Conservation (phyloP, 2,329 filamentous ascomycete species). For the Hypoxylon rubiginosum region DNA sequence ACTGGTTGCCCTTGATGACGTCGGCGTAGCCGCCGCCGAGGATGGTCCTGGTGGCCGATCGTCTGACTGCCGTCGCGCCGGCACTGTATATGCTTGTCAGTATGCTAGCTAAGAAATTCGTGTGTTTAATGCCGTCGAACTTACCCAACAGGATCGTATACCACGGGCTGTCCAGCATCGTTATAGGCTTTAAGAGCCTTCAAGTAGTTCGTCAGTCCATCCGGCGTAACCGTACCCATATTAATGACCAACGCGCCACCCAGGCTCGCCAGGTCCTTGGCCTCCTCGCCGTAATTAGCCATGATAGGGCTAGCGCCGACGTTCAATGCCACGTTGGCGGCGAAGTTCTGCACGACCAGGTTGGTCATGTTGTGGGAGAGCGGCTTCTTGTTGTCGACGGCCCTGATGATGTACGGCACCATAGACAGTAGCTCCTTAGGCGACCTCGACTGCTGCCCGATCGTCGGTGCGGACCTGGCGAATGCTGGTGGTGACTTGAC, state of each 20-base stretch:
- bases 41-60: slow-evolving; percentile 77
- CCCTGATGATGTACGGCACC: slow-evolving; percentile 65
- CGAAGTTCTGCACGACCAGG: slow-evolving; percentile 93
- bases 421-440: slow-evolving; percentile 46
- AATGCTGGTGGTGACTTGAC: slow-evolving; percentile 61
- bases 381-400: slow-evolving; percentile 74
- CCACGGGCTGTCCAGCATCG: slow-evolving; percentile 76
- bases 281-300: slow-evolving; percentile 89
- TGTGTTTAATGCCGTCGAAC: slow-evolving; percentile 43
- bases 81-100: slow-evolving; percentile 61
- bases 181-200: slow-evolving; percentile 88
- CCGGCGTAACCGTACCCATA: slow-evolving; percentile 90
- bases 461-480: slow-evolving; percentile 22
- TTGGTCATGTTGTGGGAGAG: slow-evolving; percentile 98
- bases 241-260: slow-evolving; percentile 89
- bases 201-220: slow-evolving; percentile 78
- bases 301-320: slow-evolving; percentile 94
- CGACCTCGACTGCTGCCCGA: slow-evolving; percentile 31
- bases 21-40: slow-evolving; percentile 82
- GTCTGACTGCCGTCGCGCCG: slow-evolving; percentile 82
- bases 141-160: slow-evolving; percentile 90
- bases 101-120: neutral
- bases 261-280: slow-evolving; percentile 80
- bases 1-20: slow-evolving; percentile 94
- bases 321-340: slow-evolving; percentile 88